Conservation (phyloP, 2,329 filamentous ascomycete species). For the Chaetomium sp. region DNA sequence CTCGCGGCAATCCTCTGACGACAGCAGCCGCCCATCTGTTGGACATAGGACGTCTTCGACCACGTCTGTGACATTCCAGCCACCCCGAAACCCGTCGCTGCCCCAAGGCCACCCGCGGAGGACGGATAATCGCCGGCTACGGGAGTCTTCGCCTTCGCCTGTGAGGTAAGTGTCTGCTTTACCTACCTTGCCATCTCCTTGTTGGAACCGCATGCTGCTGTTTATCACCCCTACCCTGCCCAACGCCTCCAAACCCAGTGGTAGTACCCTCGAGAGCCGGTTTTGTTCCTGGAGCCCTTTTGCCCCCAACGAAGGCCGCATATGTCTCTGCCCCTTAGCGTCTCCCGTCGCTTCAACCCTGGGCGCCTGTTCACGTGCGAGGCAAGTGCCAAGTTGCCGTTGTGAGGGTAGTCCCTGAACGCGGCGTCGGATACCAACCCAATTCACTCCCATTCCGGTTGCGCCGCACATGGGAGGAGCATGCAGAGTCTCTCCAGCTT, state of each 20-base stretch:
- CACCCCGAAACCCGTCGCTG: conserved; percentile 48
- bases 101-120: conserved; percentile 53
- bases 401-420: too few species aligned
- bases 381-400: conserved; percentile 16
- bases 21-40: conserved; percentile 41
- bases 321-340: neutral
- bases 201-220: neutral
- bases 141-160: conserved; percentile 53
- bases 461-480: neutral
- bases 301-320: neutral
- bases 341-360: neutral
- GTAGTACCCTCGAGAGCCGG: conserved; percentile 16
- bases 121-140: conserved; percentile 47
- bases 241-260: conserved; percentile 26
- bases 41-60: conserved; percentile 50
- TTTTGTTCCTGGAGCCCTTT: neutral
- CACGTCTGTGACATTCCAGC: conserved; percentile 52
- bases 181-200: neutral
- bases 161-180: conserved; percentile 46
- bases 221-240: neutral
- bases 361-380: neutral
- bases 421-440: neutral
- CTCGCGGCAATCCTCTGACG: conserved; percentile 36
- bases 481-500: conserved; percentile 4
- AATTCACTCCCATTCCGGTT: neutral